phyloP scores from a whole-genome alignment of 148 eudicot genomes.

The Persicaria maculosa region DNA sequence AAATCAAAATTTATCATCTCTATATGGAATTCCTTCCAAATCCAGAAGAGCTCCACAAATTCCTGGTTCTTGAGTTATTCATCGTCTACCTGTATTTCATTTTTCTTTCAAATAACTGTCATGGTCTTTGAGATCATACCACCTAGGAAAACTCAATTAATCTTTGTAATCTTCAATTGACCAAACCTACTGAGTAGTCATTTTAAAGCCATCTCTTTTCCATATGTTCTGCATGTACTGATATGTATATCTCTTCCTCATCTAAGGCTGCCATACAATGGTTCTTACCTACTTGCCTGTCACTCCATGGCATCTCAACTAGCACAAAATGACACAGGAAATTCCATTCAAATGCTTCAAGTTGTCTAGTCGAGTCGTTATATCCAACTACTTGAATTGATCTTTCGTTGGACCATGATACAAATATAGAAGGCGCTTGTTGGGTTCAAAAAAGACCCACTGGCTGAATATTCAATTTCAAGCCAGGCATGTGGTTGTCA shows the following conservation, averaged over 20 bases:
- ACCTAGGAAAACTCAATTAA: neutral
- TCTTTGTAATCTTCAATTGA: neutral
- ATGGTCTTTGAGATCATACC: conserved; percentile 6
- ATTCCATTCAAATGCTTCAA: neutral
- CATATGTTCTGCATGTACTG: neutral
- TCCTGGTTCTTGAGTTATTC: too few species aligned
- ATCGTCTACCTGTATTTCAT: neutral
- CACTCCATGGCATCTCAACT: neutral
- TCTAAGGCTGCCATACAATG: neutral
- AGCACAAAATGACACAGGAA: neutral
- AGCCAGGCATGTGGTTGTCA: neutral
- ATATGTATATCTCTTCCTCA: neutral
- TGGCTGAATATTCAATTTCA: neutral
- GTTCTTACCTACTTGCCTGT: neutral
- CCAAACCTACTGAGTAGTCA: neutral
- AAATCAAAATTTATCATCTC: too few species aligned
- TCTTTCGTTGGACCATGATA: neutral
- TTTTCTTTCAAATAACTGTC: neutral
- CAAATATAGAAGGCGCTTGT: neutral
- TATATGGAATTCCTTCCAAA: too few species aligned
- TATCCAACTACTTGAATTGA: neutral
- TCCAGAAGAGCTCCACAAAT: too few species aligned
- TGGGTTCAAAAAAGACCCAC: neutral
- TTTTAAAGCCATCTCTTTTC: neutral
- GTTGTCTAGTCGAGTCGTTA: neutral